These are phyloP conservation scores for Sicyos baderoa DNA, from an alignment of 306 rosid species.

Conservation along the genomic window DNA sequence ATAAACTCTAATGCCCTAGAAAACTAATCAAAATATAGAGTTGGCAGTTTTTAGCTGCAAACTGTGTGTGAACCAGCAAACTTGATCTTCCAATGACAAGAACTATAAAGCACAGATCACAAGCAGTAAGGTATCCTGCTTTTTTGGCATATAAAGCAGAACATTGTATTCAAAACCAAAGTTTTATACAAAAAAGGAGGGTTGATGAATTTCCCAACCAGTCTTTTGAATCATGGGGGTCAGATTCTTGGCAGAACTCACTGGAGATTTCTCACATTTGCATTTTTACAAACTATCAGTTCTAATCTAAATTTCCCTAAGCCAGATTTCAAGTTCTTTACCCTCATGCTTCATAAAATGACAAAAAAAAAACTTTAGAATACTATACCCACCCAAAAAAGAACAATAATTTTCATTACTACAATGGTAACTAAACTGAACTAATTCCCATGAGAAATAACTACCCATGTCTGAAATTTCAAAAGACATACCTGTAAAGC, in stretches of 20 bases:
- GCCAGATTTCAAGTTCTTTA: background rate
- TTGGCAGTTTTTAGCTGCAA: background rate
- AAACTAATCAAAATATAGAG: background rate
- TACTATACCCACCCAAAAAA: background rate
- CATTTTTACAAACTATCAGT: too few relatives aligned
- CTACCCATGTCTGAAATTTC: background rate
- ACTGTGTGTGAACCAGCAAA: background rate
- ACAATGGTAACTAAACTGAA: background rate
- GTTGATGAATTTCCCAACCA: background rate
- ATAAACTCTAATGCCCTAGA: background rate
- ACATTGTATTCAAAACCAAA: background rate
- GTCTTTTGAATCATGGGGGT: background rate
- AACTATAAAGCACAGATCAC: background rate
- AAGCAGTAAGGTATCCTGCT: background rate
- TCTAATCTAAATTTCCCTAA: background rate
- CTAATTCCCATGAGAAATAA: background rate
- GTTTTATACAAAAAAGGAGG: background rate
- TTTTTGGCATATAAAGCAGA: background rate
- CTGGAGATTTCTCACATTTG: background rate
- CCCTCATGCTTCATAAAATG: background rate
- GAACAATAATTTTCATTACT: background rate
- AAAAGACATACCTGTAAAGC: background rate
- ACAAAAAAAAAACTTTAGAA: background rate
- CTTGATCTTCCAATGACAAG: background rate
- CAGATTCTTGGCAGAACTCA: background rate